These are phyloP conservation scores for Penicillium sp. DNA, from an alignment of 2,329 filamentous ascomycete species.

Conservation along the genomic window DNA sequence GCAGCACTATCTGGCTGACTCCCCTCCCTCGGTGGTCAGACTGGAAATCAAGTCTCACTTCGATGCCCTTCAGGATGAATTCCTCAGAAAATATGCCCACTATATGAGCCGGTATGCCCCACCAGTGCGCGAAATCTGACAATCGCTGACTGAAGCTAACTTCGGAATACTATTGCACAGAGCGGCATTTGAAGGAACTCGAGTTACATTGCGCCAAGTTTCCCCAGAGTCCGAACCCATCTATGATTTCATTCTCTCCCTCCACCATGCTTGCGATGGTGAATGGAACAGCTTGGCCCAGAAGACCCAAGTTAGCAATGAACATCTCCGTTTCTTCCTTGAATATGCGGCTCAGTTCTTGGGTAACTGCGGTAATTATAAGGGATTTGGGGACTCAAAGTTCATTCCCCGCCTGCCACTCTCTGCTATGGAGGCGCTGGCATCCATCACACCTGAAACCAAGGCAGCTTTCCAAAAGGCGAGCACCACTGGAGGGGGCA, in stretches of 20 bases:
- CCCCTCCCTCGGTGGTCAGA: constrained; percentile 81
- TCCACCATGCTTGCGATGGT: constrained; percentile 66
- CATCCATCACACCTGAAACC: constrained; percentile 59
- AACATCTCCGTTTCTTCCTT: constrained; percentile 67
- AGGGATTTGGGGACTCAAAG: constrained; percentile 82
- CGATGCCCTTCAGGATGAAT: constrained; percentile 55
- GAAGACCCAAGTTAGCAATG: constrained; percentile 63
- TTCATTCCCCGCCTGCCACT: constrained; percentile 72
- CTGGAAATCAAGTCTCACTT: constrained; percentile 94
- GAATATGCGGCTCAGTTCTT: constrained; percentile 78
- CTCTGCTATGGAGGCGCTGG: constrained; percentile 64
- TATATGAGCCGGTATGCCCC: constrained; percentile 70
- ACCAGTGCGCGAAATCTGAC: neutral
- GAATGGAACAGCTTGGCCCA: constrained; percentile 69
- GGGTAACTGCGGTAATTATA: constrained; percentile 81
- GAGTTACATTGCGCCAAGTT: constrained; percentile 76
- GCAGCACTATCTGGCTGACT: constrained; percentile 82
- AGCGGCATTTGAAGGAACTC: constrained; percentile 73
- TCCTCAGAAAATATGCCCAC: constrained; percentile 88
- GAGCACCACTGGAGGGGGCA: constrained; percentile 57
- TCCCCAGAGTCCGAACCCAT: constrained; percentile 80
- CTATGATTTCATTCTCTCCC: constrained; percentile 74
- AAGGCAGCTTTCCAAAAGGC: constrained; percentile 66
- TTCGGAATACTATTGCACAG: constrained; percentile 43
- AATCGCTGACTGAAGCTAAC: neutral